These are phyloP conservation scores for Blastomyces emzantsi DNA, from an alignment of 2,329 filamentous ascomycete genomes.

Conservation along the genomic window DNA sequence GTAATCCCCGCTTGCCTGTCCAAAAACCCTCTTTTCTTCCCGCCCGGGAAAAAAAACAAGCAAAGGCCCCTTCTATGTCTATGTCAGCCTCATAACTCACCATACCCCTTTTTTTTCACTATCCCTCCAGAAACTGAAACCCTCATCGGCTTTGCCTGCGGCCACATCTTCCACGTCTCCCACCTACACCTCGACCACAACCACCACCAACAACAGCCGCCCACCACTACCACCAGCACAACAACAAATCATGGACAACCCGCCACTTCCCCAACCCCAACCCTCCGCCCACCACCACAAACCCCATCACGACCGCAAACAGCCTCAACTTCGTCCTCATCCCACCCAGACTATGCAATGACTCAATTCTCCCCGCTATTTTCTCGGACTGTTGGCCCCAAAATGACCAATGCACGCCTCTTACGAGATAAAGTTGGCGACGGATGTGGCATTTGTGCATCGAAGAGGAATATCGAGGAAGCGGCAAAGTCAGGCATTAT, in stretches of 20 bases:
- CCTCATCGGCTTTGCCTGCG: conserved; percentile 58
- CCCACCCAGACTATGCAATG: background rate
- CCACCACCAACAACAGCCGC: conserved; percentile 18
- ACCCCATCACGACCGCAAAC: conserved; percentile 4
- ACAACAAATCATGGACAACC: conserved; percentile 14
- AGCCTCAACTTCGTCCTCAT: background rate
- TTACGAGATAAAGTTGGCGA: conserved; percentile 56
- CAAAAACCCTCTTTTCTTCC: background rate
- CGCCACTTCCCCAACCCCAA: conserved; percentile 7
- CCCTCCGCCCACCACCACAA: background rate
- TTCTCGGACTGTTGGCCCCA: conserved; percentile 61
- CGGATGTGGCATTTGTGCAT: conserved; percentile 33
- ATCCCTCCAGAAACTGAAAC: conserved; percentile 43
- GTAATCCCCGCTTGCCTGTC: background rate
- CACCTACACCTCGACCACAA: conserved; percentile 43
- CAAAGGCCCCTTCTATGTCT: background rate
- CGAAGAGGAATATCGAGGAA: conserved; percentile 28
- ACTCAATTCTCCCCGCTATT: conserved; percentile 12
- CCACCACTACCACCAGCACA: conserved; percentile 13
- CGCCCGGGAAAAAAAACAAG: background rate
- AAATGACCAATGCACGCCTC: conserved; percentile 77
- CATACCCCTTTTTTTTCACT: background rate
- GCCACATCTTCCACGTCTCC: conserved; percentile 58
- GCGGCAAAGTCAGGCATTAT: background rate
- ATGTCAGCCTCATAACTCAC: background rate